Conservation (phyloP, 306 rosid species). For the Psophocarpus tetragonolobus region DNA sequence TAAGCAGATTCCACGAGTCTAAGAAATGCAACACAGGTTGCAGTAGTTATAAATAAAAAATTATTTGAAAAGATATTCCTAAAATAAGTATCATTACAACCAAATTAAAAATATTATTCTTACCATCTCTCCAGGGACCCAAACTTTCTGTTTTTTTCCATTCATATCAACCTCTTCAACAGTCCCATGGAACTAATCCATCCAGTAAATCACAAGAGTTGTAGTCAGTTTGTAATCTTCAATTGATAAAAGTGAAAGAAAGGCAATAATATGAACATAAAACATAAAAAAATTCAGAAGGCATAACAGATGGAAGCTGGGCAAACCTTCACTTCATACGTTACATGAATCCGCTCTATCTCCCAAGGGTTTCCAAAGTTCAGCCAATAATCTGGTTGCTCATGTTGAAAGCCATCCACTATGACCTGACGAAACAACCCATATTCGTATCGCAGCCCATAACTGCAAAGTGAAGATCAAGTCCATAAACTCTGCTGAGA, state of each 20-base stretch:
- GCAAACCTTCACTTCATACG: constrained; percentile 73
- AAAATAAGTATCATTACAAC: constrained; percentile 20
- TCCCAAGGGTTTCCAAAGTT: constrained; percentile 88
- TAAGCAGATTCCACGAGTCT: constrained; percentile 26
- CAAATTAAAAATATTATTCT: constrained; percentile 34
- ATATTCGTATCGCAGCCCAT: constrained; percentile 71
- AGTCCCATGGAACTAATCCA: constrained; percentile 64
- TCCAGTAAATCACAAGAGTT: constrained; percentile 33
- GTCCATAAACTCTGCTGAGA: constrained; percentile 20
- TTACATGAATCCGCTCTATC: constrained; percentile 68
- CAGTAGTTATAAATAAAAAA: neutral
- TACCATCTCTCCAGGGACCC: constrained; percentile 80
- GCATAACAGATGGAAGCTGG: constrained; percentile 29
- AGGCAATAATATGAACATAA: constrained; percentile 4
- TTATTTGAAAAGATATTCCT: constrained; percentile 21
- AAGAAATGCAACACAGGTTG: constrained; percentile 26
- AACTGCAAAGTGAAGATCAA: constrained; percentile 49
- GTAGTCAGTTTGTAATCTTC: constrained; percentile 37
- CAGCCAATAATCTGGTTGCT: constrained; percentile 80
- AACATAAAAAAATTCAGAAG: constrained; percentile 19
- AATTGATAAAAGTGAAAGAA: constrained; percentile 22
- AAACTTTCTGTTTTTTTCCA: constrained; percentile 47
- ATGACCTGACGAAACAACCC: constrained; percentile 75
- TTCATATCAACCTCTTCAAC: constrained; percentile 55
- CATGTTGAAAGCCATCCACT: constrained; percentile 74